Base-by-base conservation (phyloP, 805 yeast genomes). In the Saturnispora galanensis region DNA sequence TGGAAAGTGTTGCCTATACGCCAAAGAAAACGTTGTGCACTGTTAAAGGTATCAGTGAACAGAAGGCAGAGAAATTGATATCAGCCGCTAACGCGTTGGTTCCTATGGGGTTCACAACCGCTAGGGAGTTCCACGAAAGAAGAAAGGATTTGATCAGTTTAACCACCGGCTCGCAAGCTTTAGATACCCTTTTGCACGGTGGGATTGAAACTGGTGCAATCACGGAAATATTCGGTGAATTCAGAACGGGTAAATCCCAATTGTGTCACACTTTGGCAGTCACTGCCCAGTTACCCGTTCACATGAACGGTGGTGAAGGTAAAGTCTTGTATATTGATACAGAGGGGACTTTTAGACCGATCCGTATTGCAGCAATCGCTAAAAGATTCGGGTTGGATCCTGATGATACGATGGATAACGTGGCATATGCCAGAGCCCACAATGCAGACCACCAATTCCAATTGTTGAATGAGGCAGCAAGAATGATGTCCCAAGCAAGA, bases 271-370 rank as follows among this genome's bases (percentile, higher is more conserved):
- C 97, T 1, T 71, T 93, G 45, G 96, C 97, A 0, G 96, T 93
- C 6, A 90, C 97, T 2, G 90, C 97, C 62, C 98, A 90, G 64
- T 69, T 93, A 45, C 97, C 97, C 4, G 77, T 90, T 41, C 97
- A 89, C 59, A 82, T 84, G 83, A 97, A 97, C 35, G 98, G 98
- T 49, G 98, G 96, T 42, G 98, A 93, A 67, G 98, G 98, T 31
- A 88, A 93, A 64, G 90, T 97, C 63, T 69, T 93, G 45, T 93
- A 85, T 60, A 89, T 93, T 49, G 98, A 93, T 58, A 90, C 97
- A 0, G 98, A 90, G 60, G 96, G 97, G 15, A 93, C 98, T 2
- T 93, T 93, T 62, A 74, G 98, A 59, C 97, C 97, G 1, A 82
- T 81, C 37, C 75, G 98, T 55, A 70, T 93, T 53, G 84, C 85